Evolutionary conservation across 176 grass and related monocot species (phyloP), one percentile per base, ranked within the genome.

Genomic region (Lolium multiflorum): DNA sequence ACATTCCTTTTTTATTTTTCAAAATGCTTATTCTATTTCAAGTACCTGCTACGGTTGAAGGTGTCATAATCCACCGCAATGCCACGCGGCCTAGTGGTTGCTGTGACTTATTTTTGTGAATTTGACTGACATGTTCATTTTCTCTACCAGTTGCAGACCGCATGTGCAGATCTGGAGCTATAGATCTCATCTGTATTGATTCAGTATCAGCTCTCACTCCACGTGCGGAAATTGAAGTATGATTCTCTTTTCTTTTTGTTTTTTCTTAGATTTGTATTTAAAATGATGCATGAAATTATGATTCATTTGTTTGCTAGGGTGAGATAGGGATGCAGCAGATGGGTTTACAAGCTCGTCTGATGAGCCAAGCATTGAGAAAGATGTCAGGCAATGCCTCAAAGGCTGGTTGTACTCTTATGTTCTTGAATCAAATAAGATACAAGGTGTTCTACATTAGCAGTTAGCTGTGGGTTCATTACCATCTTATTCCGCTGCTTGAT

Each of bases 361-460:
- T 96, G 94, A 99, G 97, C 79, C 97, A 99, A 99, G 97, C 97
- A 86, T 87, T 99, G 82, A 88, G 97, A 87, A 99, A 99, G 68
- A 99, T 99, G 97, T 99, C 94, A 39, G 94, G 97, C 39, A 99
- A 99, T 93, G 97, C 97, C 25, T 99, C 94, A 46, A 99, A 99
- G 80, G 94, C 97, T 91, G 92, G 97, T 48, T 99, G 97, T 90
- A 99, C 97, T 83, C 89, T 99, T 65, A 99, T 99, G 84, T 99
- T 99, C 85, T 90, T 99, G 78, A 99, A 99, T 94, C 97, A 99
- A 81, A 99, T 99, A 89, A 91, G 97, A 99, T 99, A 99, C 82
- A 98, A 98, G 92, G 97, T 96, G 46, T 84, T 67, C 5, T 56
- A 71, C 21, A 66, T 87, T 84, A 22, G 44, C 39, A 84, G 24